phyloP scores from a whole-genome alignment of 2,329 filamentous ascomycete genomes.

The Neonectria sp. region DNA sequence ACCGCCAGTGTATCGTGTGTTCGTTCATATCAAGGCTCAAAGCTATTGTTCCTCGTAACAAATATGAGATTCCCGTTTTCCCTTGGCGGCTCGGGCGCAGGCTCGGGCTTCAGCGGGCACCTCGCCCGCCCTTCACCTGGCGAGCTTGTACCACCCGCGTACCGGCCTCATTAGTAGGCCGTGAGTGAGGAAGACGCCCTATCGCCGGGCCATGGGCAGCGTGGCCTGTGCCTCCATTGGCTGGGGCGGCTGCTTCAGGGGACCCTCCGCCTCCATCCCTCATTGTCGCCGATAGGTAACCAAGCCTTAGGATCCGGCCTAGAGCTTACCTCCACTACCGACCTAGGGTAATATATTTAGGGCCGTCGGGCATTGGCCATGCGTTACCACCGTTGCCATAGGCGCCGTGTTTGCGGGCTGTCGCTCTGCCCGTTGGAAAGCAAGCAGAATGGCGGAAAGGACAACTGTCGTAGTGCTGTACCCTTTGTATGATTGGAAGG shows the following conservation, averaged over 20 bases:
- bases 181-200: not conserved
- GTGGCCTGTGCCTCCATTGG: slow-evolving; percentile 14
- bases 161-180: not conserved
- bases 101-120: slow-evolving; percentile 4
- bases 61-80: not conserved
- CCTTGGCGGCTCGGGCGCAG: not conserved
- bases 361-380: not conserved
- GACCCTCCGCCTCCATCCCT: slow-evolving; percentile 4
- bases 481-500: not conserved
- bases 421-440: not conserved
- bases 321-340: no score
- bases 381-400: not conserved
- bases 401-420: not conserved
- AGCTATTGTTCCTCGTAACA: not conserved
- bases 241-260: slow-evolving; percentile 21
- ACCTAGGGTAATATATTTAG: not conserved
- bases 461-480: not conserved
- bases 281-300: not conserved
- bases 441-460: not conserved
- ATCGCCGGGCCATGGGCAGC: not conserved
- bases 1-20: not conserved
- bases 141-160: not conserved
- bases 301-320: no score
- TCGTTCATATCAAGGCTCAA: not conserved
- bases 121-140: slow-evolving; percentile 1